Base-by-base conservation (phyloP, 2,329 filamentous ascomycete genomes). In the Nemania sp. region DNA sequence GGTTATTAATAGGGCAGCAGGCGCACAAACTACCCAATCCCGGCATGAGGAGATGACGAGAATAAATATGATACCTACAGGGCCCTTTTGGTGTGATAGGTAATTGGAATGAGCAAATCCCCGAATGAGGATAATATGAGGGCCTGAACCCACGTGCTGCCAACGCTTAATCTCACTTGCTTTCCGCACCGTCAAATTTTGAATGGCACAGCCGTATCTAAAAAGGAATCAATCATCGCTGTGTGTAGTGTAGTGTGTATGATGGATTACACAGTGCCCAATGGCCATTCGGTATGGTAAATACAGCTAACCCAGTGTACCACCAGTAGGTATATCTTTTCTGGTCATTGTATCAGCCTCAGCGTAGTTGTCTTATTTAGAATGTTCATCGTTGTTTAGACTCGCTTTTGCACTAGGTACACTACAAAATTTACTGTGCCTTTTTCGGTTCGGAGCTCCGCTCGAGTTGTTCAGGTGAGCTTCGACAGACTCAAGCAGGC, bases 61-160 rank as follows among this genome's bases (percentile, higher is more conserved):
- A 21, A n/a, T 45, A 45, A 11, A 17, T 21, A 45, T 32, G 13
- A 29, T 7, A 29, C 25, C 25, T 29, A 29, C 25, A 29, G 25
- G 25, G 25, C 25, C 7, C 25, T 29, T 29, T 29, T 29, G 25
- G 25, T 29, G 25, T 29, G 25, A 7, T 29, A 29, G 7, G 25
- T 29, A 29, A 29, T 29, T 29, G 25, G 25, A 29, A 29, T 29
- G 35, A 39, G 35, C 42, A 29, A 29, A 29, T 29, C 25, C 25
- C 25, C 7, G 25, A 29, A 29, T 7, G 25, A 29, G 25, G 15
- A 54, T 46, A 42, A 50, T 34, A 45, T 52, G 21, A 55, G 35
- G 21, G 21, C 48, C 21, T 45, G 29, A 39, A 43, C 56, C 62
- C 62, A 64, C 62, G 62, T 64, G 62, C 59, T 54, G 40, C 53